phyloP scores from a whole-genome alignment of 768 basidiomycete genomes.

The Boletus pseudo-olivaceus region DNA sequence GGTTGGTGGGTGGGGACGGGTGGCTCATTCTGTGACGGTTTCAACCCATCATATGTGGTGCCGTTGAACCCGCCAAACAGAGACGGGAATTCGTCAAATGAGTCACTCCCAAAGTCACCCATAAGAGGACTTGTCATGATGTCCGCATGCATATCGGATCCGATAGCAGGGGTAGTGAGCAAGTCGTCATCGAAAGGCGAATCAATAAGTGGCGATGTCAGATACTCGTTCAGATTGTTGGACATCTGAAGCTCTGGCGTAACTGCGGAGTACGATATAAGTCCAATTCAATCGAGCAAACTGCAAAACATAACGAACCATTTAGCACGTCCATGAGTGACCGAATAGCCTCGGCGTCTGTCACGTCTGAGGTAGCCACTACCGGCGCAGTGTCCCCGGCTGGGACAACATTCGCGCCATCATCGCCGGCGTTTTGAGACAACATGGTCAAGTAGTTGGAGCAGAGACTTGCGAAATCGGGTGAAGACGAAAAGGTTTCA shows the following conservation, averaged over 20 bases:
- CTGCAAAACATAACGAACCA: slow-evolving; percentile 24
- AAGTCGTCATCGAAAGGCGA: slow-evolving; percentile 46
- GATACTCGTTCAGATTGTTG: slow-evolving; percentile 39
- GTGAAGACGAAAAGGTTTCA: slow-evolving; percentile 23
- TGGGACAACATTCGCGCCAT: slow-evolving; percentile 33
- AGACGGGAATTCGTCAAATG: slow-evolving; percentile 31
- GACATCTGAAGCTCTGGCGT: slow-evolving; percentile 39
- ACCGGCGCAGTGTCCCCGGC: slow-evolving; percentile 25
- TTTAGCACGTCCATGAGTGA: slow-evolving; percentile 39
- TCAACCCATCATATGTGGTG: slow-evolving; percentile 13
- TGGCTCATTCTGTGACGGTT: slow-evolving; percentile 11
- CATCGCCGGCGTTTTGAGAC: slow-evolving; percentile 44
- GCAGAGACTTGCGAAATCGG: slow-evolving; percentile 47
- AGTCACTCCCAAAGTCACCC: slow-evolving; percentile 32
- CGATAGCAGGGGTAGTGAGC: slow-evolving; percentile 42
- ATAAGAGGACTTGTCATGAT: slow-evolving; percentile 43
- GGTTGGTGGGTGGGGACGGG: slow-evolving; percentile 14
- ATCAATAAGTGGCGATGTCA: slow-evolving; percentile 47
- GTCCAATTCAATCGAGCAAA: fast-evolving
- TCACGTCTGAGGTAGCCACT: slow-evolving; percentile 17
- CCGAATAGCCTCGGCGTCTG: slow-evolving; percentile 33
- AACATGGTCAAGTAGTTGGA: slow-evolving; percentile 72
- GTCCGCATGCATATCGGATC: slow-evolving; percentile 34
- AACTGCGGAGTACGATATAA: background rate
- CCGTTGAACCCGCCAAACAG: slow-evolving; percentile 29